Conservation (phyloP, 345 rosid genomes). For the Zanthoxylum bungeanum region DNA sequence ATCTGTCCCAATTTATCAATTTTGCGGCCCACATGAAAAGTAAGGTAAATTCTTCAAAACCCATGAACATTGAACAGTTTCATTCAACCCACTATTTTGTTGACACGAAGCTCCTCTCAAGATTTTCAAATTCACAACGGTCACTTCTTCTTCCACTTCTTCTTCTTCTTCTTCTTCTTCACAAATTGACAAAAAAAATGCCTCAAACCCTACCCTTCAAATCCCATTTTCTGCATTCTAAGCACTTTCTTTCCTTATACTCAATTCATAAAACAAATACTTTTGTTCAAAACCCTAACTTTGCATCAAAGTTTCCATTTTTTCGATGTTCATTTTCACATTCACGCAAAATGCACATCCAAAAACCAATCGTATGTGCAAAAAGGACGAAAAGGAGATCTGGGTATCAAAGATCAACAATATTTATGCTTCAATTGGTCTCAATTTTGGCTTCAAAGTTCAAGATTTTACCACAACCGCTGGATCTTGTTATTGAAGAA, state of each 20-base stretch:
- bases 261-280: constrained; percentile 5
- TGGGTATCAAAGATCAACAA: constrained; percentile 25
- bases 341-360: constrained; percentile 22
- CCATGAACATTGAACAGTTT: not conserved
- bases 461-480: constrained; percentile 45
- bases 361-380: constrained; percentile 27
- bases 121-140: constrained; percentile 14
- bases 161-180: not conserved
- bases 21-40: not conserved
- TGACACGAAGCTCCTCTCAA: not conserved
- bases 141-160: not conserved
- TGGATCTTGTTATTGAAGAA: constrained; percentile 29
- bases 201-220: constrained; percentile 6
- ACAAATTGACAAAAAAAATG: constrained; percentile 8
- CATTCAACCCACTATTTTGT: not conserved
- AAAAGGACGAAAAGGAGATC: constrained; percentile 34
- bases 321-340: constrained; percentile 3
- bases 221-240: constrained; percentile 16
- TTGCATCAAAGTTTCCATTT: constrained; percentile 11
- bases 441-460: constrained; percentile 35
- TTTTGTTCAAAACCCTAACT: not conserved
- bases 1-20: not conserved
- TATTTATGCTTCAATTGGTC: constrained; percentile 29
- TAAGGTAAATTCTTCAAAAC: not conserved
- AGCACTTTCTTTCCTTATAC: not conserved